Conservation (phyloP, 2,329 filamentous ascomycete genomes). For the Alternaria arborescens region DNA sequence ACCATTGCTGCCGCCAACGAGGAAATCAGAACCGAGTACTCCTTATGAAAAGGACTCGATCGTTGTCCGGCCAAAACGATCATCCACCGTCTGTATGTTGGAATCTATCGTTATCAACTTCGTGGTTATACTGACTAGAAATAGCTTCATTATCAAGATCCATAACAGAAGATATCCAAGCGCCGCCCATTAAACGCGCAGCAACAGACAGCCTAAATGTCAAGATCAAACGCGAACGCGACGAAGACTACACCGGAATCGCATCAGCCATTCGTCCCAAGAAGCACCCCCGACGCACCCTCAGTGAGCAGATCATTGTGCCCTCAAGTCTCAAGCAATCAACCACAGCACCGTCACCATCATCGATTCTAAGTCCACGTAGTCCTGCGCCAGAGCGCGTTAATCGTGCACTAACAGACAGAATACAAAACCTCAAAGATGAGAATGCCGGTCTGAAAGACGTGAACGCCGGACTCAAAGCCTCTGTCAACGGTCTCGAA, state of each 20-base stretch:
- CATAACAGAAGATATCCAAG: conserved; percentile 12
- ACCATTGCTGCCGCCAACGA: conserved; percentile 26
- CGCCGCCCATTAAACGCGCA: conserved; percentile 28
- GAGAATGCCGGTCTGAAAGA: conserved; percentile 27
- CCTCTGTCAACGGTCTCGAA: conserved; percentile 13
- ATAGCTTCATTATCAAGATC: conserved; percentile 19
- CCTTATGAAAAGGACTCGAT: conserved; percentile 22
- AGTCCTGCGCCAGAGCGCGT: conserved; percentile 33
- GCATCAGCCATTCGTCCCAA: conserved; percentile 19
- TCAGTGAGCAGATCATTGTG: conserved; percentile 31
- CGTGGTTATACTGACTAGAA: conserved; percentile 1
- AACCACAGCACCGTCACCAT: neutral
- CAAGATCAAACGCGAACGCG: conserved; percentile 38
- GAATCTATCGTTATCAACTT: conserved; percentile 17
- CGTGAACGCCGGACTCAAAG: conserved; percentile 25
- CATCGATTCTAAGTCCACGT: conserved; percentile 19
- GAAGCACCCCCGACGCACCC: conserved; percentile 30
- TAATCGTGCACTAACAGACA: conserved; percentile 27
- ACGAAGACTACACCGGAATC: conserved; percentile 26
- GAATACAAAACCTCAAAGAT: conserved; percentile 31
- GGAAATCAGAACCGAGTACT: conserved; percentile 29
- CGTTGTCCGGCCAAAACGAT: conserved; percentile 67
- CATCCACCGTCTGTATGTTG: conserved; percentile 71
- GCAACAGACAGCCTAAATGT: conserved; percentile 28
- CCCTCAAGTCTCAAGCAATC: conserved; percentile 24